These are phyloP conservation scores for Beauveria sp. DNA, from an alignment of 2,329 filamentous ascomycete genomes.

Conservation along the genomic window DNA sequence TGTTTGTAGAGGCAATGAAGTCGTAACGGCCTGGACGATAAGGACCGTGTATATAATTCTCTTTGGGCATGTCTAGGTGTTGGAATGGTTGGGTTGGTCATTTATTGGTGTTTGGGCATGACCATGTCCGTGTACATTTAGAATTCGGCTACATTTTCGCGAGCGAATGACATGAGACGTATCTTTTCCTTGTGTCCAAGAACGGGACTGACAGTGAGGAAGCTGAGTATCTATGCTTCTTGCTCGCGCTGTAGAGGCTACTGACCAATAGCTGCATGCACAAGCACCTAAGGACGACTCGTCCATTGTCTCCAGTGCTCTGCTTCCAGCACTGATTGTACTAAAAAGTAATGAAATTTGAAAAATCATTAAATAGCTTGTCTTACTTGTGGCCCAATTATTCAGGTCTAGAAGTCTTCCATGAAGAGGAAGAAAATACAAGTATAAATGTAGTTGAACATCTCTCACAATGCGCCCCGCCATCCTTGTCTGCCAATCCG, in stretches of 20 bases:
- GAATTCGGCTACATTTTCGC: neutral
- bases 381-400: too few species aligned
- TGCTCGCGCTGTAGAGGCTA: neutral
- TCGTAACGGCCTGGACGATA: constrained; percentile 21
- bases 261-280: too few species aligned
- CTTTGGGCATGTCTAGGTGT: neutral
- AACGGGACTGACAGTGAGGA: neutral
- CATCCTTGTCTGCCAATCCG: neutral
- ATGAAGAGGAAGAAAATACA: neutral
- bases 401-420: too few species aligned
- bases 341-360: too few species aligned
- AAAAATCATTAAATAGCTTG: too few species aligned
- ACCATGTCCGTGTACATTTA: neutral
- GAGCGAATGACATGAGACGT: neutral
- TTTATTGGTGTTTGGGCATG: neutral
- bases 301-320: too few species aligned
- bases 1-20: constrained; percentile 64
- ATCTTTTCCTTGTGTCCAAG: neutral
- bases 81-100: neutral
- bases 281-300: too few species aligned
- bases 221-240: neutral
- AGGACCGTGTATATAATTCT: neutral
- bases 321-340: too few species aligned
- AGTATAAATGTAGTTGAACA: too few species aligned
- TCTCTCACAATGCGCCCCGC: neutral